A percentile compares a stretch with the other conserved stretches of the same genome.
phyloP scores from a whole-genome alignment of 495 filamentous ascomycete species.

The Trypethelium eluteriae region DNA sequence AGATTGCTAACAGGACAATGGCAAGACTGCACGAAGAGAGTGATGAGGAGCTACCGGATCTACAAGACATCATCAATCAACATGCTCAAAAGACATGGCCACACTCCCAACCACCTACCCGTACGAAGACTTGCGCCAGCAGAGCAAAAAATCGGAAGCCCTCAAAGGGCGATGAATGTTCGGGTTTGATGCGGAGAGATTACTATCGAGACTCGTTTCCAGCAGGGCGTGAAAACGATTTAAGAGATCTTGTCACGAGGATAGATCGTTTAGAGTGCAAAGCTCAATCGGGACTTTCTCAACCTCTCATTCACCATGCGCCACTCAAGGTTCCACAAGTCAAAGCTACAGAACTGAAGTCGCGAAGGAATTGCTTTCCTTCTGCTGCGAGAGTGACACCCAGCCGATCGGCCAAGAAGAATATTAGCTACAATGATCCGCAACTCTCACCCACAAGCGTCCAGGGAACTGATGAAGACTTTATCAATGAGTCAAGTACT shows the following conservation, averaged over 20 bases:
- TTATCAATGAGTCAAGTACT: not conserved
- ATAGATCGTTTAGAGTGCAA: not conserved
- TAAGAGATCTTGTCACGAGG: not conserved
- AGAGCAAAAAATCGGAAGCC: not conserved
- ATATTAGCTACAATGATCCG: not conserved
- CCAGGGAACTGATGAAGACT: not conserved
- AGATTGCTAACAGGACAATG: not conserved
- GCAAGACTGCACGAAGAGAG: not conserved
- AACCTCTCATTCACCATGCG: not conserved
- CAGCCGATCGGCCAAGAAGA: not conserved
- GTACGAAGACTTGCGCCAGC: not conserved
- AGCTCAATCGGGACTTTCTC: not conserved
- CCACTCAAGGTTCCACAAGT: not conserved
- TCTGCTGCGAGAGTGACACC: not conserved
- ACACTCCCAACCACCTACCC: not conserved
- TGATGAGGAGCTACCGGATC: constrained; percentile 2
- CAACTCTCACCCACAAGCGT: not conserved
- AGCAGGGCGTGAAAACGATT: not conserved
- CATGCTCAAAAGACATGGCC: constrained; percentile 5
- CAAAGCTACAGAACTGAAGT: not conserved
- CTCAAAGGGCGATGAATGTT: not conserved
- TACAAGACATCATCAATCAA: constrained; percentile 1
- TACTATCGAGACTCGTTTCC: not conserved
- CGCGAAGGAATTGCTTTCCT: not conserved
- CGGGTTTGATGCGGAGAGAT: not conserved